phyloP scores from a whole-genome alignment of 495 filamentous ascomycete genomes.

The Lindgomyces ingoldianus region DNA sequence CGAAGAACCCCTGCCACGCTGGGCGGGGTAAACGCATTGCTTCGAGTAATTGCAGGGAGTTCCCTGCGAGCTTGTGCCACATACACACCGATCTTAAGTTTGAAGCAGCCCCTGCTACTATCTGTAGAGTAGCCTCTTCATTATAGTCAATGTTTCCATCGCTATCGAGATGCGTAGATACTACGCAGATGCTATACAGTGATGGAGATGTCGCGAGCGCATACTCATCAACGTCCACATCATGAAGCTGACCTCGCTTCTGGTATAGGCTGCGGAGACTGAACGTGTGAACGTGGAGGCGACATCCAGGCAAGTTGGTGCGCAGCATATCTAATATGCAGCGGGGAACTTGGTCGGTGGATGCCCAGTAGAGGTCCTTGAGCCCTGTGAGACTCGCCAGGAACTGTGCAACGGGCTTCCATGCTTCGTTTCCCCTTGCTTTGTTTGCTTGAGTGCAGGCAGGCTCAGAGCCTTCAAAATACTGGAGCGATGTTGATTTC shows the following conservation, averaged over 20 bases:
- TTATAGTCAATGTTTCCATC: conserved; percentile 10
- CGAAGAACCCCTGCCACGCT: neutral
- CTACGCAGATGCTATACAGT: conserved; percentile 9
- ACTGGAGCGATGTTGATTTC: neutral
- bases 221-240: conserved; percentile 15
- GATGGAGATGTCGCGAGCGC: conserved; percentile 10
- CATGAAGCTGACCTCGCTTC: neutral
- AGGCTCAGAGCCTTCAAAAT: neutral
- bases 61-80: neutral
- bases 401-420: conserved; percentile 2
- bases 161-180: neutral
- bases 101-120: neutral
- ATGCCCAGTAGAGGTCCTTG: conserved; percentile 8
- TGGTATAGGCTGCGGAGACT: conserved; percentile 19
- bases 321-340: conserved; percentile 11
- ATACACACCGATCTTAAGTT: conserved; percentile 6
- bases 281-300: conserved; percentile 14
- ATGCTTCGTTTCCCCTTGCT: neutral
- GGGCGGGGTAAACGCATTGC: neutral
- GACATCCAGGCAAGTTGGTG: neutral
- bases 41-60: neutral
- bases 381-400: neutral
- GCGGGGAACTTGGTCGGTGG: conserved; percentile 5
- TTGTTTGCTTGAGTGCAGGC: neutral
- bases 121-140: conserved; percentile 4